These are phyloP conservation scores for Ophiostoma pallidulum DNA, from an alignment of 2,329 filamentous ascomycete species.

Conservation along the genomic window DNA sequence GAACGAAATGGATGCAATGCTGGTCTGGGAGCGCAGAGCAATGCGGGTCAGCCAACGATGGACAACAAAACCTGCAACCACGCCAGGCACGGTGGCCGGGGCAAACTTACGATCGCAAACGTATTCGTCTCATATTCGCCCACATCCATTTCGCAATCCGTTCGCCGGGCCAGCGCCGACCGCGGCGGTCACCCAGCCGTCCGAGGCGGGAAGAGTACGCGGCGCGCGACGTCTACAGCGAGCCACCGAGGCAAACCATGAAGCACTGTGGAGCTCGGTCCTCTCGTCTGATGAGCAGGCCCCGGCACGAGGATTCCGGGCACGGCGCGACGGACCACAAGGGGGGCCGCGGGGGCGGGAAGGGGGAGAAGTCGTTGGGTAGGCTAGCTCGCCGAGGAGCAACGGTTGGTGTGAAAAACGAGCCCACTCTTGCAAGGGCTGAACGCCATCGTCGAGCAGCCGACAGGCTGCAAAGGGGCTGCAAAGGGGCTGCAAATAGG, in stretches of 20 bases:
- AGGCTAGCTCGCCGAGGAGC: neutral
- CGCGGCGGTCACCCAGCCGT: conserved; percentile 13
- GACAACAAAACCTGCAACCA: neutral
- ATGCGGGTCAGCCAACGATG: neutral
- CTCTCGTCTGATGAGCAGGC: neutral
- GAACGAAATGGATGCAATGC: conserved; percentile 45
- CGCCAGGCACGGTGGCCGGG: no score
- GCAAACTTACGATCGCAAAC: conserved; percentile 43
- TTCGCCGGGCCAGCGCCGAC: conserved; percentile 18
- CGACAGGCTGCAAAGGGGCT: conserved; percentile 14
- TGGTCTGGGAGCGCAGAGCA: conserved; percentile 33
- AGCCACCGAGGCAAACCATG: conserved; percentile 6
- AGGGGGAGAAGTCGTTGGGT: neutral
- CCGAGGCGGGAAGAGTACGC: conserved; percentile 6
- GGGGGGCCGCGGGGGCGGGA: neutral
- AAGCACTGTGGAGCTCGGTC: neutral
- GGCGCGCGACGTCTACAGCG: conserved; percentile 3
- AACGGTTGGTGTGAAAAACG: neutral
- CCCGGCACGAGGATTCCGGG: neutral
- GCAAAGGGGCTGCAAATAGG: no score
- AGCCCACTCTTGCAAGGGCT: conserved; percentile 11
- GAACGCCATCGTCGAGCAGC: conserved; percentile 30
- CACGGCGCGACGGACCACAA: neutral
- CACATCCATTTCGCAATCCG: conserved; percentile 47
- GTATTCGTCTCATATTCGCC: conserved; percentile 55